phyloP scores from a whole-genome alignment of 140 eudicot genomes.

The Senecio squalidus region DNA sequence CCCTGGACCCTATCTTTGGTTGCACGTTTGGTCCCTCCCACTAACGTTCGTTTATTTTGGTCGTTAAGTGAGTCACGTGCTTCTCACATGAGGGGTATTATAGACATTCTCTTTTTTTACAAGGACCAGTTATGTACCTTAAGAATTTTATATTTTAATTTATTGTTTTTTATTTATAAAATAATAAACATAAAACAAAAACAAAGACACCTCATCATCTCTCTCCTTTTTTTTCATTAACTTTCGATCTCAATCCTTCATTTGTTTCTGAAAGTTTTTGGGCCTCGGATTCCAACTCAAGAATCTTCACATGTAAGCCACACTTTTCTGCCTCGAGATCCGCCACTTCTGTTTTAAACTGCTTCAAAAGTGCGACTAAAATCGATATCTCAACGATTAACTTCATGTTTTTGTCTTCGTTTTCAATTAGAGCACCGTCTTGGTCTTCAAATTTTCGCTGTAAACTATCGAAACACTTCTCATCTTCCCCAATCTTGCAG shows the following conservation, averaged over 20 bases:
- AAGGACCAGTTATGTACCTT: too few relatives aligned
- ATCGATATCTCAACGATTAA: slow-evolving; percentile 44
- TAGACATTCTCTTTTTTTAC: too few relatives aligned
- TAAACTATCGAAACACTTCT: slow-evolving; percentile 28
- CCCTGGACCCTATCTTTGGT: too few relatives aligned
- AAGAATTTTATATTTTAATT: too few relatives aligned
- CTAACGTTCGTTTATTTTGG: too few relatives aligned
- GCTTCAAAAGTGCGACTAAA: slow-evolving; percentile 48
- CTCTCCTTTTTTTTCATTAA: too few relatives aligned
- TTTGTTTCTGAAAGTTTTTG: slow-evolving; percentile 40
- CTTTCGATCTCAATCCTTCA: slow-evolving; percentile 37
- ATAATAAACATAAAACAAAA: too few relatives aligned
- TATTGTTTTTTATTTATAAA: too few relatives aligned
- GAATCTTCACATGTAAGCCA: slow-evolving; percentile 36
- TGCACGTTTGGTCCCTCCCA: too few relatives aligned
- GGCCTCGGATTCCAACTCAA: slow-evolving; percentile 38
- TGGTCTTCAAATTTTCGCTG: slow-evolving; percentile 35
- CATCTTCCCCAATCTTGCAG: slow-evolving; percentile 35
- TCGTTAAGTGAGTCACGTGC: too few relatives aligned
- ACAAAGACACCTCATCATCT: too few relatives aligned
- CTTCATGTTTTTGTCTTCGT: slow-evolving; percentile 53
- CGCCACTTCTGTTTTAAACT: slow-evolving; percentile 31
- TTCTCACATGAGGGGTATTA: too few relatives aligned
- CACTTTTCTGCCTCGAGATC: slow-evolving; percentile 40
- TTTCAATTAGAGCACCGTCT: slow-evolving; percentile 36